Conservation (phyloP, 345 rosid species). For the Cardiospermum halicacabum region DNA sequence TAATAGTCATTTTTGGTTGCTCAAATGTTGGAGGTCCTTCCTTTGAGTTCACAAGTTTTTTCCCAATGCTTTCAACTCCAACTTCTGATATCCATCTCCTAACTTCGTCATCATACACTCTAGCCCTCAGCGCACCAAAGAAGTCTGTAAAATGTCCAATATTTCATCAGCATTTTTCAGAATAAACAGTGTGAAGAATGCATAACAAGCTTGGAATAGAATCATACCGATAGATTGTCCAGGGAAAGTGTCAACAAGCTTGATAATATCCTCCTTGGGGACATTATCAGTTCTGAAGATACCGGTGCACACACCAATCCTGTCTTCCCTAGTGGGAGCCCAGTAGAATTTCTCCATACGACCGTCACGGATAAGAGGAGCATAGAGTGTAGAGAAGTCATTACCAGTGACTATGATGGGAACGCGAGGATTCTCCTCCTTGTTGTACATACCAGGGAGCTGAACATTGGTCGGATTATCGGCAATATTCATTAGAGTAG, state of each 20-base stretch:
- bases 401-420: constrained; percentile 55
- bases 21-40: constrained; percentile 53
- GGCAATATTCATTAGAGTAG: constrained; percentile 62
- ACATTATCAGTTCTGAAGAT: constrained; percentile 42
- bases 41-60: constrained; percentile 44
- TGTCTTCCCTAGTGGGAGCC: constrained; percentile 56
- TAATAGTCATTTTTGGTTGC: constrained; percentile 42
- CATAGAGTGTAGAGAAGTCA: constrained; percentile 55
- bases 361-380: constrained; percentile 58
- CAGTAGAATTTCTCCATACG: constrained; percentile 62
- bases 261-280: constrained; percentile 35
- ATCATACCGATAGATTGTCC: constrained; percentile 55
- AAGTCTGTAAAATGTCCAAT: constrained; percentile 28
- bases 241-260: constrained; percentile 49
- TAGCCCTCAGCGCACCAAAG: constrained; percentile 51
- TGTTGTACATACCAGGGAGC: constrained; percentile 54
- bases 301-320: constrained; percentile 45
- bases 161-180: not conserved
- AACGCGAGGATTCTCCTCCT: constrained; percentile 50
- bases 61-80: constrained; percentile 42
- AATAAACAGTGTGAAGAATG: not conserved
- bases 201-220: not conserved
- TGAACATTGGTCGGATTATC: constrained; percentile 56
- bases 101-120: constrained; percentile 59
- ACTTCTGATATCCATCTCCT: constrained; percentile 38